Evolutionary conservation across 495 filamentous ascomycete species (phyloP), one percentile per base, ranked within the genome.

Genomic region (Aspergillus hancockii): DNA sequence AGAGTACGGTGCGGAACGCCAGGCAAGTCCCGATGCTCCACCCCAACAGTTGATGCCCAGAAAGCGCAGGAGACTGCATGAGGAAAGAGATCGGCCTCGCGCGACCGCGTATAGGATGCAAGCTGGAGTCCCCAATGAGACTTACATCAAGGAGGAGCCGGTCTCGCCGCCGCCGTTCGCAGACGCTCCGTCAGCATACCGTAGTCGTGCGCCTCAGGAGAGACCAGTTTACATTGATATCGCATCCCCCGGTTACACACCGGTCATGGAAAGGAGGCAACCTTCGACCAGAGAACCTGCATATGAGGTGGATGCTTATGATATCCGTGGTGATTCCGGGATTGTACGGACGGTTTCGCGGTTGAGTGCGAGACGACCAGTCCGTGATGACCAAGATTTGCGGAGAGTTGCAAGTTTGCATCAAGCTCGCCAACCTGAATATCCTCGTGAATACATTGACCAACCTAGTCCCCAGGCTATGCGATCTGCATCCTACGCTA

Each of bases 131-230:
- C 69, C 75, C 43, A 67, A 75, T 22, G 79, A 78, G 46, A 81
- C 89, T 8, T 84, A 84, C 65, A 92, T 97, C 67, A 97, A 97
- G 67, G 83, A 88, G 60, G 93, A 97, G 69, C 92, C 92, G 8
- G 80, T 88, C 13, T 96, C 92, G 1, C 90, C 90, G 3, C 91
- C 90, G 19, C 90, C 89, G 14, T 79, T 90, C 51, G 74, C 79
- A 47, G 82, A 83, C 55, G 77, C 78, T 32, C 78, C 74, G 32
- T 78, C 77, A 52, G 67, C 76, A 40, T 59, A 68, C 52, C 66
- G 68, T 50, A 54, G 57, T 38, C 80, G 80, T 59, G 80, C 83
- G 34, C 69, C 73, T 25, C 73, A 78, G 46, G 79, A 82, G 60
- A 68, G 65, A 23, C 77, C 75, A 8, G 59, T 81, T 22, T 81